Evolutionary conservation across 2,329 filamentous ascomycete species (phyloP).

Genomic region (Fonsecaea multimorphosa): DNA sequence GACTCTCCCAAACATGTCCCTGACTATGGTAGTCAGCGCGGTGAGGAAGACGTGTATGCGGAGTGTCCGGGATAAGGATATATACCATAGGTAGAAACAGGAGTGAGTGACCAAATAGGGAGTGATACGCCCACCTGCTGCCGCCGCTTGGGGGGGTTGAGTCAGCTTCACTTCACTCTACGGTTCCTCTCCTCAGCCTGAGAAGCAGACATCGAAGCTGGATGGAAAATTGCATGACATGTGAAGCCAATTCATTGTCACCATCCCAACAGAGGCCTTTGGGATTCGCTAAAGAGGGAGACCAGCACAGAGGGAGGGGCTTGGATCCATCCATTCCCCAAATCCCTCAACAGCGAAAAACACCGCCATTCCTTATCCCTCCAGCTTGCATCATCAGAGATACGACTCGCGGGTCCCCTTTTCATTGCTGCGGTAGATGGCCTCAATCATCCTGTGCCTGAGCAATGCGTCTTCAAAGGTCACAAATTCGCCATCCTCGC

Average conservation of each 20-base stretch:
- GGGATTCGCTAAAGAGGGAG: too few species aligned
- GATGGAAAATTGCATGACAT: not conserved
- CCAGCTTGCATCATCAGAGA: slow-evolving; percentile 21
- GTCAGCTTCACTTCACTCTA: not conserved
- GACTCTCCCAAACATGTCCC: slow-evolving; percentile 11
- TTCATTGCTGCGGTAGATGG: slow-evolving; percentile 34
- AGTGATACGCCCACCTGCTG: not conserved
- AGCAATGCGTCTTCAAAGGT: slow-evolving; percentile 34
- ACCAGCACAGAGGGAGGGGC: too few species aligned
- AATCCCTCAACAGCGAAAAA: too few species aligned
- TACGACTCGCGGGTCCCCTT: slow-evolving; percentile 30
- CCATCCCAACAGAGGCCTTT: too few species aligned
- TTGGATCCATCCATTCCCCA: too few species aligned
- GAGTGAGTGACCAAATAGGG: too few species aligned
- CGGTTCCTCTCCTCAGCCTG: not conserved
- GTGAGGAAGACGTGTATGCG: slow-evolving; percentile 10
- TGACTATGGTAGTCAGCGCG: slow-evolving; percentile 1
- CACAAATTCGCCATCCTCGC: slow-evolving; percentile 26
- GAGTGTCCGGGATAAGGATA: not conserved
- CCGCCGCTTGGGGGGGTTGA: too few species aligned
- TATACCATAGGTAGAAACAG: too few species aligned
- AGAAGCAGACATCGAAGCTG: not conserved
- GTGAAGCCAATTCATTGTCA: not conserved
- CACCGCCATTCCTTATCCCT: too few species aligned
- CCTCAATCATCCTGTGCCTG: slow-evolving; percentile 35